Conservation (phyloP, 768 basidiomycete species). For the Saitozyma sp. region DNA sequence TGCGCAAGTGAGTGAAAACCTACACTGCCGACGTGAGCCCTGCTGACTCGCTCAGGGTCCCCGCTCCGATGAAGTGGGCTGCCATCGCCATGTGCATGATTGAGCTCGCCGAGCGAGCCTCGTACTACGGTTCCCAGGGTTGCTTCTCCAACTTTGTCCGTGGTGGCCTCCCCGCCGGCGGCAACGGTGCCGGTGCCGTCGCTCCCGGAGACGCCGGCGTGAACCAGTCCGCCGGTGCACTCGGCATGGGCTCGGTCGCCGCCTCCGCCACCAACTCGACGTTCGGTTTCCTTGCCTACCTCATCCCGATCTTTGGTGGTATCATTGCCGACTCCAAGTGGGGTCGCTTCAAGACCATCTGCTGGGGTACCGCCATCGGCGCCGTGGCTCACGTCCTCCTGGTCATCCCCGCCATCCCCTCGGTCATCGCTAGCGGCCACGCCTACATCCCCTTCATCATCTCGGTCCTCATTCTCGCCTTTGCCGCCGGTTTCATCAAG, state of each 20-base stretch:
- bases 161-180: slow-evolving; percentile 39
- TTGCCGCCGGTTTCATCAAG: slow-evolving; percentile 51
- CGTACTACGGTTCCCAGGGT: slow-evolving; percentile 43
- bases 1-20: slow-evolving; percentile 30
- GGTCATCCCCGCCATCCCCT: slow-evolving; percentile 47
- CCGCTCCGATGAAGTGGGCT: slow-evolving; percentile 30
- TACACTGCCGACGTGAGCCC: neutral
- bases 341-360: slow-evolving; percentile 50
- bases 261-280: slow-evolving; percentile 33
- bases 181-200: slow-evolving; percentile 43
- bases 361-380: slow-evolving; percentile 36
- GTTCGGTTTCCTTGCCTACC: slow-evolving; percentile 47
- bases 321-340: slow-evolving; percentile 48
- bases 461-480: slow-evolving; percentile 41
- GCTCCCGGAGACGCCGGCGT: slow-evolving; percentile 25
- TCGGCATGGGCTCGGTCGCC: slow-evolving; percentile 38
- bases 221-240: slow-evolving; percentile 41
- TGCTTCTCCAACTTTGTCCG: slow-evolving; percentile 46
- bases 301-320: slow-evolving; percentile 46
- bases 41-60: slow-evolving; percentile 7
- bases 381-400: slow-evolving; percentile 44
- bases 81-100: slow-evolving; percentile 49
- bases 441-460: slow-evolving; percentile 44
- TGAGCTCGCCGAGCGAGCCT: slow-evolving; percentile 51
- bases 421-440: slow-evolving; percentile 22